phyloP scores from a whole-genome alignment of 1,284 basidiomycete genomes.

The Microbotryum scabiosae region DNA sequence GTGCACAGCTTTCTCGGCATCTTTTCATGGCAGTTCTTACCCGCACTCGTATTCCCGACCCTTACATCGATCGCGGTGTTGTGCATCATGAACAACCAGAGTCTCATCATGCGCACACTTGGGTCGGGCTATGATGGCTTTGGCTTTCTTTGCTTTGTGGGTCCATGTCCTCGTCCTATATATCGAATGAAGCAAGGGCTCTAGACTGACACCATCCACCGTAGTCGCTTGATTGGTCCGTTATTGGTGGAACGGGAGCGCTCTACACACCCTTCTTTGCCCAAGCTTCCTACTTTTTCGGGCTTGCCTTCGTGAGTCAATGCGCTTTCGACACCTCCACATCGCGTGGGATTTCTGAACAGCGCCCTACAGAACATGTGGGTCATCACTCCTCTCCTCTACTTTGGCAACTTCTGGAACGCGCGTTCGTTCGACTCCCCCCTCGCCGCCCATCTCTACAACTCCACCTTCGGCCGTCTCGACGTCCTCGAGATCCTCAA shows the following conservation, averaged over 20 bases:
- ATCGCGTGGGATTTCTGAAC: constrained; percentile 43
- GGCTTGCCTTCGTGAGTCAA: constrained; percentile 37
- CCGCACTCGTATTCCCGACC: constrained; percentile 39
- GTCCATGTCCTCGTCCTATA: background rate
- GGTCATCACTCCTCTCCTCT: constrained; percentile 41
- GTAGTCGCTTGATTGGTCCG: constrained; percentile 33
- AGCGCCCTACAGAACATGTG: constrained; percentile 41
- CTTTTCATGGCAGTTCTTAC: constrained; percentile 36
- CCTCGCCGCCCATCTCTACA: constrained; percentile 40
- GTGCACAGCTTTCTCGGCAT: constrained; percentile 28
- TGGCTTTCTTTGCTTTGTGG: constrained; percentile 40
- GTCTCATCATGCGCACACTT: constrained; percentile 36
- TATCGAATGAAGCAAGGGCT: no score
- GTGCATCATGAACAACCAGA: constrained; percentile 39
- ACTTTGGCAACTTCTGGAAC: constrained; percentile 43
- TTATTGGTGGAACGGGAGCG: constrained; percentile 32
- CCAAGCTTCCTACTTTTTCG: constrained; percentile 25
- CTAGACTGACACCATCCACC: background rate
- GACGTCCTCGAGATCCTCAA: constrained; percentile 34
- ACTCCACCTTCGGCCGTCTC: constrained; percentile 32
- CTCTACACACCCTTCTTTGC: constrained; percentile 34
- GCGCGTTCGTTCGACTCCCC: constrained; percentile 39
- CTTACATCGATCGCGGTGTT: constrained; percentile 42
- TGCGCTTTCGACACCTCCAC: constrained; percentile 40
- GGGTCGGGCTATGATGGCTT: constrained; percentile 43